Conservation (phyloP, 768 basidiomycete species). For the Tricholomella constricta region DNA sequence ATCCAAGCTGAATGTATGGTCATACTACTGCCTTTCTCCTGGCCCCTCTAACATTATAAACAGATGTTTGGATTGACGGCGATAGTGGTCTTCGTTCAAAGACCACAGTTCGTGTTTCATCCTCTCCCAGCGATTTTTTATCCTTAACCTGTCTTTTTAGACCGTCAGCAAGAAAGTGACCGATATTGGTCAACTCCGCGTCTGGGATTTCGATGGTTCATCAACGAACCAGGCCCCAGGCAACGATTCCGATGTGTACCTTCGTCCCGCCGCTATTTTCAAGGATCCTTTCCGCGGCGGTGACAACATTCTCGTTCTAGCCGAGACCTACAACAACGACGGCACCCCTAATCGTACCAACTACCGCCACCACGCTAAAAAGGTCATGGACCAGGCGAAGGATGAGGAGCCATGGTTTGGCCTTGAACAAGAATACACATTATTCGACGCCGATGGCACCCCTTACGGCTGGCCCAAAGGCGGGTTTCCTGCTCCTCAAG, state of each 20-base stretch:
- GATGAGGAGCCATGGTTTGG: conserved; percentile 91
- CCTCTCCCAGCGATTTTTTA: background rate
- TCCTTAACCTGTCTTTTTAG: conserved; percentile 39
- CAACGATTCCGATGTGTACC: conserved; percentile 94
- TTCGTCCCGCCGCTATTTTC: conserved; percentile 96
- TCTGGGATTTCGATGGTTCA: conserved; percentile 99
- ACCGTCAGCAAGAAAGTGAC: conserved; percentile 86
- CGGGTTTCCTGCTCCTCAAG: conserved; percentile 99
- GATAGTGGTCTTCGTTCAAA: conserved; percentile 94
- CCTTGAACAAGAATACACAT: conserved; percentile 98
- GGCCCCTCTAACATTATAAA: conserved; percentile 16
- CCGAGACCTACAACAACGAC: conserved; percentile 98
- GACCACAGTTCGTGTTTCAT: conserved; percentile 71
- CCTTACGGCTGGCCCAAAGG: conserved; percentile 98
- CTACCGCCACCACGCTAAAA: conserved; percentile 90
- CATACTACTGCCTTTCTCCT: conserved; percentile 10
- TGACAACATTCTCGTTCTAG: conserved; percentile 95
- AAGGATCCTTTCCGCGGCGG: conserved; percentile 99
- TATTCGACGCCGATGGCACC: conserved; percentile 88
- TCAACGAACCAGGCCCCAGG: conserved; percentile 98
- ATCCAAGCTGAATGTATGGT: conserved; percentile 91
- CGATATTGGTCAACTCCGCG: conserved; percentile 87
- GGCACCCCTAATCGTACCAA: conserved; percentile 98
- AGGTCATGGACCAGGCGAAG: conserved; percentile 93
- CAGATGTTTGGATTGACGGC: conserved; percentile 99